Evolutionary conservation across 2,329 filamentous ascomycete genomes (phyloP).

Genomic region (Sporothrix brunneoviolacea): DNA sequence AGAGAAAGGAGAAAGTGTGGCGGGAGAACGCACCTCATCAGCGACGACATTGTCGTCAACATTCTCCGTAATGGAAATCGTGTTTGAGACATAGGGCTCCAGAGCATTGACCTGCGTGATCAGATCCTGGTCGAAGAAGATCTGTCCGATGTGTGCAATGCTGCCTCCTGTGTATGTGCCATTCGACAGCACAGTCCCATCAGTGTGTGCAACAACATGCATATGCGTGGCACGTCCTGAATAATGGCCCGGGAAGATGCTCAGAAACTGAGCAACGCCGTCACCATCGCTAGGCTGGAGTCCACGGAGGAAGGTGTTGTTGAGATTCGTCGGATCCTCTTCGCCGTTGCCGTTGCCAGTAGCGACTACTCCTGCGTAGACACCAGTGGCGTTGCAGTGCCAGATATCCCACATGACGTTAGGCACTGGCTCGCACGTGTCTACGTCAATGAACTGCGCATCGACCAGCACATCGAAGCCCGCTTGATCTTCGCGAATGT

Average conservation of each 20-base stretch:
- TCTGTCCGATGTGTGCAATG: constrained; percentile 53
- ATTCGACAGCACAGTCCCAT: constrained; percentile 36
- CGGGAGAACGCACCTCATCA: no score
- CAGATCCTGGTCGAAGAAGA: constrained; percentile 54
- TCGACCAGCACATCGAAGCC: constrained; percentile 45
- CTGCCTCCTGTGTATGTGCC: constrained; percentile 44
- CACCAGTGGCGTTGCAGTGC: constrained; percentile 36
- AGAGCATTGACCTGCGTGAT: no score
- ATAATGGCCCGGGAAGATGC: constrained; percentile 41
- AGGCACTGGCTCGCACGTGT: constrained; percentile 45
- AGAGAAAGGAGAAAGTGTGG: no score
- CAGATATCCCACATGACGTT: constrained; percentile 46
- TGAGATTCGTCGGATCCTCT: no score
- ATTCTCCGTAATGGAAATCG: no score
- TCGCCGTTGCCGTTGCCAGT: constrained; percentile 27
- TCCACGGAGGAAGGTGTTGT: constrained; percentile 38
- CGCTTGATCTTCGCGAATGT: constrained; percentile 41
- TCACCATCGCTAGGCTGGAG: constrained; percentile 34
- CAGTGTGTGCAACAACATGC: constrained; percentile 27
- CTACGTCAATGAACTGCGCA: constrained; percentile 47
- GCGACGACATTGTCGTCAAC: no score
- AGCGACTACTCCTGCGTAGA: constrained; percentile 36
- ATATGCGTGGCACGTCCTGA: constrained; percentile 33
- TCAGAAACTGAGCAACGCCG: constrained; percentile 36
- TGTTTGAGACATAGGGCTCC: no score